Conservation (phyloP, 371 early-diverging fungal genomes). For the Rhizopus stolonifer region DNA sequence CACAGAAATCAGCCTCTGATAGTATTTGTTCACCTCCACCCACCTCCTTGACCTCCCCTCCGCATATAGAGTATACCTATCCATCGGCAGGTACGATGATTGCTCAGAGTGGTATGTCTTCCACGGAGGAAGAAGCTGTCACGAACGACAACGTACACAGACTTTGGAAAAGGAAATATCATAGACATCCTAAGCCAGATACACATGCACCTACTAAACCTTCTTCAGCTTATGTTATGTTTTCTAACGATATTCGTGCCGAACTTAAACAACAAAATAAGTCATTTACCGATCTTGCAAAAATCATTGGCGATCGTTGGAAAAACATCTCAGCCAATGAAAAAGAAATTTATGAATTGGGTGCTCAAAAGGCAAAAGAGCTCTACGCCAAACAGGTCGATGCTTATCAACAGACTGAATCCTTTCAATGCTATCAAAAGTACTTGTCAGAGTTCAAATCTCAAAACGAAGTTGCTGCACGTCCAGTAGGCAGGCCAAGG, state of each 20-base stretch:
- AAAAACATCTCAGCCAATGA: slow-evolving; percentile 35
- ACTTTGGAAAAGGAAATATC: slow-evolving; percentile 49
- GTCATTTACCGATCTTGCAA: slow-evolving; percentile 52
- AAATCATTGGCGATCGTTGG: slow-evolving; percentile 53
- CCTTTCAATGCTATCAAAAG: slow-evolving; percentile 43
- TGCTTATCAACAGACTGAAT: slow-evolving; percentile 43
- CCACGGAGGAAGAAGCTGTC: slow-evolving; percentile 44
- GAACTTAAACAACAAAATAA: slow-evolving; percentile 46
- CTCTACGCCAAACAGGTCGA: slow-evolving; percentile 34
- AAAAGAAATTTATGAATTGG: slow-evolving; percentile 34
- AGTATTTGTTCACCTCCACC: neutral
- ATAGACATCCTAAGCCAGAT: slow-evolving; percentile 54
- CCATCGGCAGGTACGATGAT: slow-evolving; percentile 31
- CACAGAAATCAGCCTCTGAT: slow-evolving; percentile 14
- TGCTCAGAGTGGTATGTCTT: slow-evolving; percentile 31
- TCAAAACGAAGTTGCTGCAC: slow-evolving; percentile 47
- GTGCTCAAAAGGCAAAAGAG: slow-evolving; percentile 33
- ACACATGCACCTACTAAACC: slow-evolving; percentile 56
- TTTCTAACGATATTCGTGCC: slow-evolving; percentile 48
- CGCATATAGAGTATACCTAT: slow-evolving; percentile 17
- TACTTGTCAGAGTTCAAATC: slow-evolving; percentile 44
- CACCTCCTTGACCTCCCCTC: neutral
- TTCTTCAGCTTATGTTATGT: slow-evolving; percentile 61
- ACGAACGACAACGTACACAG: slow-evolving; percentile 33
- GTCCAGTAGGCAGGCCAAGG: slow-evolving; percentile 36